Base-by-base conservation (phyloP, 345 rosid genomes). In the Angophora floribunda region DNA sequence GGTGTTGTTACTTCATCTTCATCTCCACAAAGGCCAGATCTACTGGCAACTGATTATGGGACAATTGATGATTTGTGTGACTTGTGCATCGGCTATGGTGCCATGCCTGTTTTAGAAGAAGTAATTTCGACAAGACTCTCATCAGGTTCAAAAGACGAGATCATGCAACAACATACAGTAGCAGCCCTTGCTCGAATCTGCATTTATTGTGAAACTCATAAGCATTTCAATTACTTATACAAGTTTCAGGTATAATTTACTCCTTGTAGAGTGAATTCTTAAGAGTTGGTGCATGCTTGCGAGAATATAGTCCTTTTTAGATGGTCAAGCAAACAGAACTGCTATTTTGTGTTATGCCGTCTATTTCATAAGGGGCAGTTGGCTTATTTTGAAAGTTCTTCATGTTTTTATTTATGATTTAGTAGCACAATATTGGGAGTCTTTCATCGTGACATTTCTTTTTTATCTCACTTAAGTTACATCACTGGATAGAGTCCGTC, bases 21-120 rank as follows among this genome's bases (percentile, higher is more conserved):
- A 51, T 95, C 98, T 57, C 98, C 99, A 86, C 99, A 97, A 91
- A 95, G 99, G 91, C 92, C 92, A 51, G 99, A 97, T 93, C 97
- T 98, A 85, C 92, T 96, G 92, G 95, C 96, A 85, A 96, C 98
- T 89, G 99, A 97, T 86, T 96, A 95, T 93, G 99, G 99, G 85
- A 97, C 97, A 87, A 89, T 96, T 90, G 99, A 97, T 90, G 97
- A 92, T 91, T 91, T 97, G 89, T 97, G 99, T 88, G 98, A 96
- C 87, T 89, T 93, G 70, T 95, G 97, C 89, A 87, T 97, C 41
- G 97, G 96, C 88, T 95, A 95, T 93, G 98, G 96, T 91, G 97
- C 98, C 89, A 95, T 95, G 94, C 85, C 96, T 88, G 90, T 94
- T 90, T 95, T 96, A 79, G 98, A 94, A 93, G 99, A 96, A 92